Conservation (phyloP, 306 rosid genomes). For the Senna siamea region DNA sequence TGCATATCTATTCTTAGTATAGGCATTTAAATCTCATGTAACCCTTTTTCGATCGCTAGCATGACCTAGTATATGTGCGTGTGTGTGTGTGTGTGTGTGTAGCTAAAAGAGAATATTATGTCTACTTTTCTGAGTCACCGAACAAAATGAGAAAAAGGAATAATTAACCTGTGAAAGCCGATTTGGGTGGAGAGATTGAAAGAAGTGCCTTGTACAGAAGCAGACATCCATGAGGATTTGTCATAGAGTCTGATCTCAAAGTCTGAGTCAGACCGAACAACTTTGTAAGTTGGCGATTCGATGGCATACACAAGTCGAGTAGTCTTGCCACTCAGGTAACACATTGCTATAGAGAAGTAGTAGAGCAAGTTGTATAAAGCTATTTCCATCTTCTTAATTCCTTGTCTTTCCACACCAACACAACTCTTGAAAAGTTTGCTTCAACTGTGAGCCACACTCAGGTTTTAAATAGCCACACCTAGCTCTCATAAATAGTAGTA, state of each 20-base stretch:
- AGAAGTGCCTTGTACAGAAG: slow-evolving; percentile 54
- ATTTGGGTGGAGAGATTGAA: slow-evolving; percentile 58
- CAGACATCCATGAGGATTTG: slow-evolving; percentile 73
- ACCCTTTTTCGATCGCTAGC: too few relatives aligned
- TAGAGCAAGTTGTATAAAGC: slow-evolving; percentile 10
- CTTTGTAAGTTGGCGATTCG: slow-evolving; percentile 63
- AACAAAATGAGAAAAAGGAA: background rate
- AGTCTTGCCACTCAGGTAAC: slow-evolving; percentile 29
- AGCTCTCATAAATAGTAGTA: background rate
- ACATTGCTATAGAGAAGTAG: slow-evolving; percentile 31
- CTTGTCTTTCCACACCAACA: background rate
- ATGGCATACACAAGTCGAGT: slow-evolving; percentile 39
- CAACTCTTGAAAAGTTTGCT: background rate
- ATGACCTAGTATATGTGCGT: too few relatives aligned
- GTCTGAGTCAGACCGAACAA: slow-evolving; percentile 60
- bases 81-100: too few relatives aligned
- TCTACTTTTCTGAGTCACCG: background rate
- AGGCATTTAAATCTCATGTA: too few relatives aligned
- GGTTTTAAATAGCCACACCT: slow-evolving; percentile 31
- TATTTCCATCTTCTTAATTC: slow-evolving; percentile 41
- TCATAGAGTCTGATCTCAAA: slow-evolving; percentile 72
- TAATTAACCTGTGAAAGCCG: slow-evolving; percentile 78
- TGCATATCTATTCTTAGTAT: too few relatives aligned
- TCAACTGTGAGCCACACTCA: background rate
- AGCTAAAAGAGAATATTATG: too few relatives aligned